Percentiles rank a stretch among this genome's conserved stretches.
These are phyloP conservation scores for Neolentinus lepideus DNA, from an alignment of 1,284 basidiomycete genomes.

Conservation along the genomic window DNA sequence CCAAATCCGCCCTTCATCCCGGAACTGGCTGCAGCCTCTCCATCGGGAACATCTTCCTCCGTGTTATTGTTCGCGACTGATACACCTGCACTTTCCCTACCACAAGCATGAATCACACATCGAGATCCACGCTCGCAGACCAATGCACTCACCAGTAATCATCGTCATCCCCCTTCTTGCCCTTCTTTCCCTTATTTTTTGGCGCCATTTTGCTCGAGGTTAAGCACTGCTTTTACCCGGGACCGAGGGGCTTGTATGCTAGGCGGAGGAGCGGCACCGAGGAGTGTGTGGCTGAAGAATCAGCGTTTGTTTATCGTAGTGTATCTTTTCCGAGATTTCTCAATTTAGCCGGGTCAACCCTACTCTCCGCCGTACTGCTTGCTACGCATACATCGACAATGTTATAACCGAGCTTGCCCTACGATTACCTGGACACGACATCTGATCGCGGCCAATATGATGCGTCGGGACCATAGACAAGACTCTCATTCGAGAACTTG, in stretches of 20 bases:
- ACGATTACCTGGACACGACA: no score
- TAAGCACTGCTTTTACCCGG: no score
- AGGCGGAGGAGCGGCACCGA: not conserved
- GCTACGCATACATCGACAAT: no score
- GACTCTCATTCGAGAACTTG: no score
- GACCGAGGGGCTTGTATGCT: no score
- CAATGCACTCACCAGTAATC: conserved; percentile 64
- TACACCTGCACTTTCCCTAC: conserved; percentile 65
- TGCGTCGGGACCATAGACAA: no score
- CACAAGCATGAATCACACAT: conserved; percentile 3
- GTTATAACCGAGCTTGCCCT: no score
- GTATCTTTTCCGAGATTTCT: not conserved
- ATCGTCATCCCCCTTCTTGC: conserved; percentile 74
- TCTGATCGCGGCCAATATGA: no score
- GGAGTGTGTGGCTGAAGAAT: not conserved
- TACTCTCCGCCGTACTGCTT: not conserved
- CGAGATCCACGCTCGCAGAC: not conserved
- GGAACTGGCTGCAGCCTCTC: conserved; percentile 22
- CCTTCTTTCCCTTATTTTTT: conserved; percentile 86
- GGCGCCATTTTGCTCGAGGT: conserved; percentile 60
- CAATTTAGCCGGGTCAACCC: not conserved
- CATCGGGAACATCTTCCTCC: conserved; percentile 35
- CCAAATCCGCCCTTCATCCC: conserved; percentile 34
- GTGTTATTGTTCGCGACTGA: conserved; percentile 40
- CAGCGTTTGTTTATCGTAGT: not conserved